phyloP scores from a whole-genome alignment of 495 filamentous ascomycete species.

The Talaromyces stipitatus region DNA sequence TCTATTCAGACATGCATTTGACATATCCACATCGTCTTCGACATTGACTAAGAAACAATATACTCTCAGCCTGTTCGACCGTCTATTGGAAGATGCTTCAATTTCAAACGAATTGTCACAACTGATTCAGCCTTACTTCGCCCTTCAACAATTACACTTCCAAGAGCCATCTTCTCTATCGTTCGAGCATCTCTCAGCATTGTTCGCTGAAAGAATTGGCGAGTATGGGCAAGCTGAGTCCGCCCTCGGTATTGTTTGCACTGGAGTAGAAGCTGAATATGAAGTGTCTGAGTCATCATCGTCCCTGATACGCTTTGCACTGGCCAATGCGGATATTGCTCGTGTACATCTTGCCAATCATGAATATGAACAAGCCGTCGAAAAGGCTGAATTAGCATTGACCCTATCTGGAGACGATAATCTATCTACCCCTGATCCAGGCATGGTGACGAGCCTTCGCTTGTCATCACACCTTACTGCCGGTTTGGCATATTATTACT shows the following conservation, averaged over 20 bases:
- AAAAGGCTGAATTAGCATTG: conserved; percentile 65
- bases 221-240: conserved; percentile 57
- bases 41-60: conserved; percentile 68
- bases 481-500: conserved; percentile 72
- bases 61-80: conserved; percentile 69
- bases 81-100: conserved; percentile 48
- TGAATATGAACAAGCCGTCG: conserved; percentile 56
- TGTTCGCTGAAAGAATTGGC: conserved; percentile 73
- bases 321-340: conserved; percentile 82
- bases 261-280: conserved; percentile 66
- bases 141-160: conserved; percentile 67
- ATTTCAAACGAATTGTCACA: conserved; percentile 52
- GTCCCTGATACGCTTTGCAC: conserved; percentile 65
- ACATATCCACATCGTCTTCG: conserved; percentile 73
- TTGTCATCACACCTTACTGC: conserved; percentile 82
- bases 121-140: conserved; percentile 75
- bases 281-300: conserved; percentile 69
- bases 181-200: conserved; percentile 67
- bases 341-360: conserved; percentile 64
- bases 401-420: conserved; percentile 56
- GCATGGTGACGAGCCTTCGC: conserved; percentile 54
- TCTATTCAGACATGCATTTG: conserved; percentile 92
- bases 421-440: conserved; percentile 46
- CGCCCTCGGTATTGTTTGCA: conserved; percentile 58
- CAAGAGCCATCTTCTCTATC: conserved; percentile 60